A percentile compares a stretch with the other conserved stretches of the same genome.
These are phyloP conservation scores for Termitomyces sp. DNA, from an alignment of 768 basidiomycete genomes.

Conservation along the genomic window DNA sequence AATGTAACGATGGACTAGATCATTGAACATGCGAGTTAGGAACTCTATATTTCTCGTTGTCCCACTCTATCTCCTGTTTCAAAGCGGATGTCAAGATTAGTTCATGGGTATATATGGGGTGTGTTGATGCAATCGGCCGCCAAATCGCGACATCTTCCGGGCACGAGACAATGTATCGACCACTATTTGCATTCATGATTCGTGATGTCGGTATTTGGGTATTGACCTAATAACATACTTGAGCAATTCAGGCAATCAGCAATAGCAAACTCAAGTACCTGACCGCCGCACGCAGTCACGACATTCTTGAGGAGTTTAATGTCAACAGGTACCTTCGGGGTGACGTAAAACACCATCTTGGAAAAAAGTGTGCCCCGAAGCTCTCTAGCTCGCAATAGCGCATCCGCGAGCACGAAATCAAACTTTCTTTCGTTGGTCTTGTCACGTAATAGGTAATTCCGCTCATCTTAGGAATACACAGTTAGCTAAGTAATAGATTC, in stretches of 20 bases:
- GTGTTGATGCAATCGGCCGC: slow-evolving; percentile 43
- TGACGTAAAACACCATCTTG: slow-evolving; percentile 70
- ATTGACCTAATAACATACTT: slow-evolving; percentile 26
- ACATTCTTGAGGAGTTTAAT: slow-evolving; percentile 62
- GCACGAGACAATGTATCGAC: slow-evolving; percentile 63
- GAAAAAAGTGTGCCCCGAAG: slow-evolving; percentile 52
- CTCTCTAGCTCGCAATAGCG: slow-evolving; percentile 52
- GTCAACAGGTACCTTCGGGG: slow-evolving; percentile 56
- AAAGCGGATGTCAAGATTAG: slow-evolving; percentile 59
- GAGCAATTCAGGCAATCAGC: background rate
- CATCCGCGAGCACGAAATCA: slow-evolving; percentile 55
- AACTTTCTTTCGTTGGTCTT: slow-evolving; percentile 59
- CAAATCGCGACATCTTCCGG: slow-evolving; percentile 60
- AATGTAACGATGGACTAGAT: background rate
- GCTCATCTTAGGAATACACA: slow-evolving; percentile 44
- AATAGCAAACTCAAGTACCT: slow-evolving; percentile 34
- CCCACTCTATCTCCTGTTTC: slow-evolving; percentile 64
- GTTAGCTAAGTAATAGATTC: background rate
- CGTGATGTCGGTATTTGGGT: slow-evolving; percentile 49
- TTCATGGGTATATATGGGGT: slow-evolving; percentile 65
- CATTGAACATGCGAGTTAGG: background rate
- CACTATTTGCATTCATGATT: slow-evolving; percentile 41
- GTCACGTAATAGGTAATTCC: slow-evolving; percentile 56
- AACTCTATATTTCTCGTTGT: slow-evolving; percentile 35
- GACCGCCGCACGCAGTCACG: slow-evolving; percentile 64